A percentile compares a stretch with the other conserved stretches of the same genome.
phyloP scores from a whole-genome alignment of 2,329 filamentous ascomycete genomes.

The Aureobasidium namibiae region DNA sequence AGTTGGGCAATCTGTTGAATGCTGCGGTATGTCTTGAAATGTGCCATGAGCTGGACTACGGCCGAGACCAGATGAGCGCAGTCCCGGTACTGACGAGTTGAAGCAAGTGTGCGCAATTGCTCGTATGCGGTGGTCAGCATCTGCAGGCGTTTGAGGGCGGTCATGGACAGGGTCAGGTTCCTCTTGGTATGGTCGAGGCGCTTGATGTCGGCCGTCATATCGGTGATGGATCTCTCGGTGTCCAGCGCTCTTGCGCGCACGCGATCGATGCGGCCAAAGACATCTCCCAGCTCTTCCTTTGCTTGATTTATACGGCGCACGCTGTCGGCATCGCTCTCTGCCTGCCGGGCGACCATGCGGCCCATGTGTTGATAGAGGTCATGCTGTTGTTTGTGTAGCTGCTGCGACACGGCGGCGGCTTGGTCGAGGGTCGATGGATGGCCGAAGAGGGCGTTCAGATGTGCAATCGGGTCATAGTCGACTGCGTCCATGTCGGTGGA shows the following conservation, averaged over 20 bases:
- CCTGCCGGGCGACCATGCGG: conserved; percentile 63
- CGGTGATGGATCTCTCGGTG: conserved; percentile 92
- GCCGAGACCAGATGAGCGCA: conserved; percentile 90
- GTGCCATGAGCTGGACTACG: conserved; percentile 93
- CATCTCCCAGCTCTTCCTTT: conserved; percentile 76
- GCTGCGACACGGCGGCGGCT: conserved; percentile 63
- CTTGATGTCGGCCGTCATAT: conserved; percentile 99
- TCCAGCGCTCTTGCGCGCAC: conserved; percentile 81
- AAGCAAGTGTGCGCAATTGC: conserved; percentile 75
- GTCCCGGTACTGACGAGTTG: conserved; percentile 84
- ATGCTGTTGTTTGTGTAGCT: conserved; percentile 69
- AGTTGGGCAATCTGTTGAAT: conserved; percentile 96
- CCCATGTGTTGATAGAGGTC: conserved; percentile 73
- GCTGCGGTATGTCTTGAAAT: conserved; percentile 96
- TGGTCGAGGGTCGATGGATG: conserved; percentile 78
- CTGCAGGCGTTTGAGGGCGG: conserved; percentile 88
- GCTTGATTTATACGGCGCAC: conserved; percentile 86
- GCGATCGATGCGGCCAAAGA: conserved; percentile 91
- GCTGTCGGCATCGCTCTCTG: conserved; percentile 76
- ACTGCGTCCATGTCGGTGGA: conserved; percentile 34
- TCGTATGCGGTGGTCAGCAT: conserved; percentile 99
- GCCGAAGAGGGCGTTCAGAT: conserved; percentile 89
- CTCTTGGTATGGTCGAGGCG: conserved; percentile 91
- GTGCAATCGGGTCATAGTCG: conserved; percentile 86
- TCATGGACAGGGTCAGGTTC: conserved; percentile 96